Evolutionary conservation across 2,329 filamentous ascomycete species (phyloP).

Genomic region (Beauveria rudraprayagi): DNA sequence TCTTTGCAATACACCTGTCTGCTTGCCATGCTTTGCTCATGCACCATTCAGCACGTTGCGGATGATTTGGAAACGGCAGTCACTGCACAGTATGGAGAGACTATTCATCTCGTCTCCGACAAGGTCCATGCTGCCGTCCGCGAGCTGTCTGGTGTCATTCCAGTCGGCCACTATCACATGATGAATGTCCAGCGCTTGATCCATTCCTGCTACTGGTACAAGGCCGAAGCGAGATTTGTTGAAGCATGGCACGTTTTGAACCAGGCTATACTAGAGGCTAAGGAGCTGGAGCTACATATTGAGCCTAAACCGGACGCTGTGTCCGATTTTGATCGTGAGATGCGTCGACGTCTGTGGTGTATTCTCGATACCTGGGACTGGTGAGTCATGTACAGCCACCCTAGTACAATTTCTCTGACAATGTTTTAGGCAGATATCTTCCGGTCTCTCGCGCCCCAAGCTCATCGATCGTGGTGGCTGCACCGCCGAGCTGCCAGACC

Average conservation of each 20-base stretch:
- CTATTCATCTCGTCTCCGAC: slow-evolving; percentile 18
- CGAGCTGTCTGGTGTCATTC: slow-evolving; percentile 20
- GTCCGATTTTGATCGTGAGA: slow-evolving; percentile 23
- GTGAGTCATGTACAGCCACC: slow-evolving; percentile 16
- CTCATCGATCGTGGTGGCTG: slow-evolving; percentile 28
- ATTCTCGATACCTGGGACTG: slow-evolving; percentile 27
- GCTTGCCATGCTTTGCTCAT: slow-evolving; percentile 22
- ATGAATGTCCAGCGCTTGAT: slow-evolving; percentile 23
- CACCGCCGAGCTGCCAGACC: slow-evolving; percentile 24
- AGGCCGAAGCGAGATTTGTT: slow-evolving; percentile 23
- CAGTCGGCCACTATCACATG: slow-evolving; percentile 21
- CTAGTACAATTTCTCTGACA: background rate
- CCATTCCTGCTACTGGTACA: slow-evolving; percentile 26
- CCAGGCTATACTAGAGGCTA: slow-evolving; percentile 23
- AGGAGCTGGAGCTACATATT: slow-evolving; percentile 22
- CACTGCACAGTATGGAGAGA: slow-evolving; percentile 15
- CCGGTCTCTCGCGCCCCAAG: slow-evolving; percentile 25
- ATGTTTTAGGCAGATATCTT: slow-evolving; percentile 24
- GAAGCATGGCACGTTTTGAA: slow-evolving; percentile 25
- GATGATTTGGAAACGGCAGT: slow-evolving; percentile 16
- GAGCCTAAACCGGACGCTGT: slow-evolving; percentile 15
- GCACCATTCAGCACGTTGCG: slow-evolving; percentile 22
- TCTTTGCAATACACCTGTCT: slow-evolving; percentile 23
- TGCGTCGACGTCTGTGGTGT: slow-evolving; percentile 25
- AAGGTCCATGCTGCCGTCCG: slow-evolving; percentile 18